Conservation (phyloP, 2,329 filamentous ascomycete genomes). For the Sarocladium strictum region DNA sequence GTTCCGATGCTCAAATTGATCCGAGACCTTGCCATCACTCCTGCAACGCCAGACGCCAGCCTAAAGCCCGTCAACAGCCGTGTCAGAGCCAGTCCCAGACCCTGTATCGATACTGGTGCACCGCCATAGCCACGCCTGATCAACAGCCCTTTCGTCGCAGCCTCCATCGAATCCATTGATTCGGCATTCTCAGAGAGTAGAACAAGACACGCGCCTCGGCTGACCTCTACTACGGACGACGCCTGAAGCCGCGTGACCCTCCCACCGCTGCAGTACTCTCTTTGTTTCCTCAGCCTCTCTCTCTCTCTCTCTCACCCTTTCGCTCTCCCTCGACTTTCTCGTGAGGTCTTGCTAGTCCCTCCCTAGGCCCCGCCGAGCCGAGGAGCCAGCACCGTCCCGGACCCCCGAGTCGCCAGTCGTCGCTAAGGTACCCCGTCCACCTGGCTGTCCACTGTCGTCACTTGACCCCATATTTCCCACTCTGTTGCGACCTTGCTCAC, state of each 20-base stretch:
- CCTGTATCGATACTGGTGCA: background rate
- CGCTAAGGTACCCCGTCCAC: background rate
- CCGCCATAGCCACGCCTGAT: constrained; percentile 3
- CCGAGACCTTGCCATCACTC: background rate
- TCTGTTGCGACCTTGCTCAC: constrained; percentile 4
- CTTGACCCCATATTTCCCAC: constrained; percentile 8
- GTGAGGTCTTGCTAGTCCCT: background rate
- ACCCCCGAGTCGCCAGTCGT: background rate
- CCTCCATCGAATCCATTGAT: background rate
- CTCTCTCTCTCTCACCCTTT: background rate
- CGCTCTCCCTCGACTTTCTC: background rate
- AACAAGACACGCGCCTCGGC: background rate
- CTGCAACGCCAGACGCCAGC: background rate
- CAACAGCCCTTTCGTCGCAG: background rate
- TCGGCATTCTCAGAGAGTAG: background rate
- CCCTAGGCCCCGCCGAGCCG: constrained; percentile 1
- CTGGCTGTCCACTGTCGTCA: constrained; percentile 3
- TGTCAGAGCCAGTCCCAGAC: background rate
- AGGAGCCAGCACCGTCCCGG: background rate
- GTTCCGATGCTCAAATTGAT: constrained; percentile 7
- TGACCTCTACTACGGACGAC: constrained; percentile 1
- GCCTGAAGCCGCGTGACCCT: constrained; percentile 4
- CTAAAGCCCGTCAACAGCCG: background rate
- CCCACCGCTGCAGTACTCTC: background rate
- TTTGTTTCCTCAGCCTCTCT: background rate